phyloP scores from a whole-genome alignment of 2,329 filamentous ascomycete genomes.

The Fusarium sp. region DNA sequence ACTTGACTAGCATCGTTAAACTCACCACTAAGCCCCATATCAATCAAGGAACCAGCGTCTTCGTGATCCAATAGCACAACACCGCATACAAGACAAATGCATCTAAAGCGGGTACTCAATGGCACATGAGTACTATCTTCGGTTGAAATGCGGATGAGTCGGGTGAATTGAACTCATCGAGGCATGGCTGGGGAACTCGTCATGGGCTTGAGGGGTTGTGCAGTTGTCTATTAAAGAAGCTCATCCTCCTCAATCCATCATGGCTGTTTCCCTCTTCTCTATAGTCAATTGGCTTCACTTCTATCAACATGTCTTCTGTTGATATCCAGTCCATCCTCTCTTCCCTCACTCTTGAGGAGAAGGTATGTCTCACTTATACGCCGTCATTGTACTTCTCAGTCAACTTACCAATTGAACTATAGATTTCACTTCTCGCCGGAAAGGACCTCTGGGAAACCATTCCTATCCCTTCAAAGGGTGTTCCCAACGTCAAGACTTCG shows the following conservation, averaged over 20 bases:
- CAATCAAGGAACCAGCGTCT: conserved; percentile 27
- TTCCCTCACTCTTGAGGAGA: conserved; percentile 49
- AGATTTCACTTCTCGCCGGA: conserved; percentile 46
- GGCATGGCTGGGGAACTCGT: conserved; percentile 9
- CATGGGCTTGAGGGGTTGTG: conserved; percentile 25
- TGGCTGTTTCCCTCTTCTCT: conserved; percentile 16
- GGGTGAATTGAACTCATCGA: conserved; percentile 14
- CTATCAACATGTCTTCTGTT: conserved; percentile 43
- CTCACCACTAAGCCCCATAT: conserved; percentile 9
- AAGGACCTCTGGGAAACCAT: conserved; percentile 47
- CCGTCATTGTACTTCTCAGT: not conserved
- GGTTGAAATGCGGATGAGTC: conserved; percentile 37
- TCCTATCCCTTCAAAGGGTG: conserved; percentile 42
- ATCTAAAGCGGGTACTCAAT: conserved; percentile 37
- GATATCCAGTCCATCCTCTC: conserved; percentile 47
- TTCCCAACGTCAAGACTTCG: conserved; percentile 43
- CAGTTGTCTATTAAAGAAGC: conserved; percentile 39
- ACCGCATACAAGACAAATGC: conserved; percentile 27
- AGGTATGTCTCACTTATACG: conserved; percentile 36
- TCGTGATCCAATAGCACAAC: conserved; percentile 38
- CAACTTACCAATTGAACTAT: not conserved
- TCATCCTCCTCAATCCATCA: conserved; percentile 19
- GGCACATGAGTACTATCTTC: conserved; percentile 37
- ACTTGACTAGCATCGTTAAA: conserved; percentile 6
- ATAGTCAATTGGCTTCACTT: conserved; percentile 11